A percentile compares a stretch with the other conserved stretches of the same genome.
Evolutionary conservation across 1,284 basidiomycete genomes (phyloP).

Genomic region (Cryptococcus sp.): DNA sequence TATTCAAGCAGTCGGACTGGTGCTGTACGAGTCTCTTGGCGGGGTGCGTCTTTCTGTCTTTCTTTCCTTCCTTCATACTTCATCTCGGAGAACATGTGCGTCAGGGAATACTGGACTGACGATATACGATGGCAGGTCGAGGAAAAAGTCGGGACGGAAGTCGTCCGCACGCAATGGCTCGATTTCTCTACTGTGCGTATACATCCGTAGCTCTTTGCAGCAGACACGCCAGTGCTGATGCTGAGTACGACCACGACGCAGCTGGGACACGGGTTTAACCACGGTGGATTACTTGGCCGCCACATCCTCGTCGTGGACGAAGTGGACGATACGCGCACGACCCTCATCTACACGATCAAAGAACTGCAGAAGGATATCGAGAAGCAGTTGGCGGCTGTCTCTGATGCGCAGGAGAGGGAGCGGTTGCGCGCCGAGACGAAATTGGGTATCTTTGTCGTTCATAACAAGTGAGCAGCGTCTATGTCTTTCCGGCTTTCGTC

Average conservation of each 20-base stretch:
- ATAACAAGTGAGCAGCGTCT: conserved; percentile 68
- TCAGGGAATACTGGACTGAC: background rate
- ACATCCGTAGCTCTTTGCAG: background rate
- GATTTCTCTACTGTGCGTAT: conserved; percentile 64
- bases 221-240: background rate
- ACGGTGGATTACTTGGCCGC: conserved; percentile 68
- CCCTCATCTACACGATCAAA: conserved; percentile 81
- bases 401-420: conserved; percentile 68
- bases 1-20: conserved; percentile 87
- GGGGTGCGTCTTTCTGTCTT: conserved; percentile 52
- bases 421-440: conserved; percentile 65
- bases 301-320: conserved; percentile 86
- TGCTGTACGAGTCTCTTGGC: conserved; percentile 82
- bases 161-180: conserved; percentile 86
- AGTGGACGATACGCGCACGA: conserved; percentile 90
- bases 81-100: too few relatives aligned
- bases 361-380: conserved; percentile 87
- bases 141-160: conserved; percentile 78
- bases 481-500: background rate
- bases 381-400: conserved; percentile 63
- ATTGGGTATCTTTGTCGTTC: conserved; percentile 90
- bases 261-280: conserved; percentile 48
- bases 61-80: background rate
- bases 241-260: conserved; percentile 7
- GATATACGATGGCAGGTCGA: conserved; percentile 52